Conservation (phyloP, 2,329 filamentous ascomycete genomes). For the Fusarium proliferatum region DNA sequence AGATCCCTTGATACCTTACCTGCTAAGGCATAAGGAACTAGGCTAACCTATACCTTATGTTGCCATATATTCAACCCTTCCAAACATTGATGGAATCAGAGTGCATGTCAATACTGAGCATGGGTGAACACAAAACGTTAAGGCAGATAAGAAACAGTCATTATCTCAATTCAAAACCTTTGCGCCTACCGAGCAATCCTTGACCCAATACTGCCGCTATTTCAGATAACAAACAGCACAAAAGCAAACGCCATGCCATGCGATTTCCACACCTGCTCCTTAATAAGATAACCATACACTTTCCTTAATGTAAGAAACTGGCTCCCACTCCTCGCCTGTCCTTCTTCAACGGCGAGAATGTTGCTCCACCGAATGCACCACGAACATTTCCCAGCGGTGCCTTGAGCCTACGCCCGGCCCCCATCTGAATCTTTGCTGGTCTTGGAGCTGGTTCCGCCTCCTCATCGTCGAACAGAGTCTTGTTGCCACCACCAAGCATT, state of each 20-base stretch:
- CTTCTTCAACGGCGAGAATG: slow-evolving; percentile 79
- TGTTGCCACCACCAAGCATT: slow-evolving; percentile 69
- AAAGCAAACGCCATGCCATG: slow-evolving; percentile 37
- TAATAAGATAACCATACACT: neutral
- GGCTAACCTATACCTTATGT: neutral
- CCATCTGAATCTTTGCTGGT: slow-evolving; percentile 50
- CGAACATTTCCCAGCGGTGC: slow-evolving; percentile 54
- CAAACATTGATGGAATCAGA: neutral
- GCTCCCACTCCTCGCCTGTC: slow-evolving; percentile 72
- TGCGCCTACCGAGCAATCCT: slow-evolving; percentile 11
- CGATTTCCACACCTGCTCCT: neutral
- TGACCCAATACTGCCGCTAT: neutral
- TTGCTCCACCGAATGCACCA: slow-evolving; percentile 61
- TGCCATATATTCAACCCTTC: neutral
- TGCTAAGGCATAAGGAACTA: neutral
- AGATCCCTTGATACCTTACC: neutral
- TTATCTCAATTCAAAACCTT: neutral
- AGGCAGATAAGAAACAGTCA: neutral
- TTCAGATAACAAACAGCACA: neutral
- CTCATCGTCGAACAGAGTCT: slow-evolving; percentile 78
- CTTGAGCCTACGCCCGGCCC: slow-evolving; percentile 46
- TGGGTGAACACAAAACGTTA: neutral
- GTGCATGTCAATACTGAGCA: neutral
- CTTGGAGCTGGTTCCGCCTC: slow-evolving; percentile 58
- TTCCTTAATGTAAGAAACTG: slow-evolving; percentile 64